Evolutionary conservation across 495 filamentous ascomycete species (phyloP), one percentile per base, ranked within the genome.

Genomic region (Immersiella caudata): DNA sequence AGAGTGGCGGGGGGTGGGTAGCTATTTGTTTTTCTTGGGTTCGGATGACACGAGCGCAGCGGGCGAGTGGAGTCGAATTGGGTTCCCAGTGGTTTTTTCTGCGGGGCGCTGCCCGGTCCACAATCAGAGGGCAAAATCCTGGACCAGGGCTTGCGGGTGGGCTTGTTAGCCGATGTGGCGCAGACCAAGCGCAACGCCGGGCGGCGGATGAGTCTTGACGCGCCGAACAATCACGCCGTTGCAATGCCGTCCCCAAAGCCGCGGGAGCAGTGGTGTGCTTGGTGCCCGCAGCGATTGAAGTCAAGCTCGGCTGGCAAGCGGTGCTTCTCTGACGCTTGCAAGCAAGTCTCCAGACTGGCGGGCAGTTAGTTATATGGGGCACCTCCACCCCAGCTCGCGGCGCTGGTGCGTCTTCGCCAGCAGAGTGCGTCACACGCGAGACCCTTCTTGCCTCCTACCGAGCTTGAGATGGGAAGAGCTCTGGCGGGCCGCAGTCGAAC

Each of bases 21-120:
- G 64, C 26, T 72, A 70, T 67, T 67, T 67, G 70, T 69, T 69
- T 64, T 54, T 46, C 40, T 46, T 29, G 61, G 57, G 54, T 68
- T 69, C 62, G 50, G 64, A 64, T 50, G 49, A 63, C 27, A 62
- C 61, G 25, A 66, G 36, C 68, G 54, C 52, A 35, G 60, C 40
- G 40, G 36, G 52, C 52, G 25, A 33, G 52, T 58, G 63, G 63
- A 21, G 63, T 52, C 29, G 22, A 67, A 36, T 35, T 62, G 21
- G 16, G 50, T 36, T 56, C 51, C 51, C 22, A 18, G 18, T 9
- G 57, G 4, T 22, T 49, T 50, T 50, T 50, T 46, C 60, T 62
- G 60, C 60, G 35, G 56, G 56, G 56, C 56, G 26, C 6, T 16
- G 56, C 56, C 56, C 56, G 56, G 56, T 59, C 56, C 22, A 29